Conservation (phyloP, 2,329 filamentous ascomycete species). For the Paecilomyces formosus region DNA sequence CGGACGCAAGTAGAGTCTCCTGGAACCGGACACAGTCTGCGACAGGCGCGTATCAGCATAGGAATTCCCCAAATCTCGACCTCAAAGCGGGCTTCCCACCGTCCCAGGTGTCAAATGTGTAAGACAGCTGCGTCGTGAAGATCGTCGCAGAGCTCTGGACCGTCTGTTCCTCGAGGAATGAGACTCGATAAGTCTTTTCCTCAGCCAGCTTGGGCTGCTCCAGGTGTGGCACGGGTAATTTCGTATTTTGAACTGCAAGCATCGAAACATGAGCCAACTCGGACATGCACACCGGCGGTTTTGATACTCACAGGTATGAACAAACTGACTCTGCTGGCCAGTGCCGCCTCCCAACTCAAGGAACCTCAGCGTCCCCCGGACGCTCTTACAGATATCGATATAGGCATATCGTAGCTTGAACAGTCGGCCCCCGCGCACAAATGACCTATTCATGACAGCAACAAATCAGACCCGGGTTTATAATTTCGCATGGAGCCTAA, state of each 20-base stretch:
- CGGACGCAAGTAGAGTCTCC: slow-evolving; percentile 30
- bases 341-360: slow-evolving; percentile 31
- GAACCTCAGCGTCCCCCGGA: slow-evolving; percentile 24
- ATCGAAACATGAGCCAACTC: background rate
- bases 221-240: slow-evolving; percentile 33
- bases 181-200: slow-evolving; percentile 29
- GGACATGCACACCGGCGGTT: background rate
- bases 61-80: background rate
- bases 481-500: background rate
- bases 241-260: slow-evolving; percentile 25
- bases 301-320: slow-evolving; percentile 29
- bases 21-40: slow-evolving; percentile 35
- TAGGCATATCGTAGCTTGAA: slow-evolving; percentile 33
- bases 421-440: slow-evolving; percentile 28
- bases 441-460: slow-evolving; percentile 21
- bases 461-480: background rate
- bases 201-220: slow-evolving; percentile 32
- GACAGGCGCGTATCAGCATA: slow-evolving; percentile 2
- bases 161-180: slow-evolving; percentile 38
- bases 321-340: slow-evolving; percentile 27
- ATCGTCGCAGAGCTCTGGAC: slow-evolving; percentile 29
- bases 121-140: slow-evolving; percentile 34
- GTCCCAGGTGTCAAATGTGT: slow-evolving; percentile 35
- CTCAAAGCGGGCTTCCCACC: slow-evolving; percentile 16
- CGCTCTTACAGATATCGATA: slow-evolving; percentile 34